Conservation (phyloP, 2,329 filamentous ascomycete species). For the Fusarium lyarnte region DNA sequence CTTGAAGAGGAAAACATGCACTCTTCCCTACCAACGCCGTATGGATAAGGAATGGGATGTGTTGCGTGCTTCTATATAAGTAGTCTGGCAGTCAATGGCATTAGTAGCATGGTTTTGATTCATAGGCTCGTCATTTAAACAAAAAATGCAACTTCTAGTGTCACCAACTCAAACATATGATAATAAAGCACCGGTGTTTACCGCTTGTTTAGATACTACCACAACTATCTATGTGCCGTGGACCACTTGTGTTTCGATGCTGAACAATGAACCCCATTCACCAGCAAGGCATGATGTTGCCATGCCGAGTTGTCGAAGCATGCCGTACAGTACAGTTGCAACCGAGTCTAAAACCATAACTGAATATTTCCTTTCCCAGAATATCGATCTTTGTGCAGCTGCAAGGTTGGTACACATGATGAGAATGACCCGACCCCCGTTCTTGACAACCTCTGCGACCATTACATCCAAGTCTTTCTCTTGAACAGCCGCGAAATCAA, state of each 20-base stretch:
- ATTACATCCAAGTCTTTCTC: neutral
- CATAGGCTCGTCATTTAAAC: too few species aligned
- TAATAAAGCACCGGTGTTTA: neutral
- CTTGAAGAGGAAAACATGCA: neutral
- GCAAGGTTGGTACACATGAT: neutral
- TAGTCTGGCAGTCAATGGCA: neutral
- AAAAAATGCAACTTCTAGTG: neutral
- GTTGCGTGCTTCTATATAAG: neutral
- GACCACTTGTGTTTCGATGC: neutral
- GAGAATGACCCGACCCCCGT: neutral
- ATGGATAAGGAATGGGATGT: neutral
- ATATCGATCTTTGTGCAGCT: neutral
- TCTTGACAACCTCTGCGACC: neutral
- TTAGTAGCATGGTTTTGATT: neutral
- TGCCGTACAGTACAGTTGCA: neutral
- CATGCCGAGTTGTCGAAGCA: neutral
- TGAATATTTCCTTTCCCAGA: neutral
- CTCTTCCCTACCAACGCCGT: neutral
- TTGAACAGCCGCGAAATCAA: neutral
- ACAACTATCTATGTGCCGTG: neutral
- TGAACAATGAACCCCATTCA: neutral
- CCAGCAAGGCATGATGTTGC: neutral
- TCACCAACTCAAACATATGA: fast-evolving
- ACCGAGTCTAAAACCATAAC: neutral
- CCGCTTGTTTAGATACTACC: neutral